These are phyloP conservation scores for Eragrostis tef DNA, from an alignment of 202 grass and related monocot species.

Conservation along the genomic window DNA sequence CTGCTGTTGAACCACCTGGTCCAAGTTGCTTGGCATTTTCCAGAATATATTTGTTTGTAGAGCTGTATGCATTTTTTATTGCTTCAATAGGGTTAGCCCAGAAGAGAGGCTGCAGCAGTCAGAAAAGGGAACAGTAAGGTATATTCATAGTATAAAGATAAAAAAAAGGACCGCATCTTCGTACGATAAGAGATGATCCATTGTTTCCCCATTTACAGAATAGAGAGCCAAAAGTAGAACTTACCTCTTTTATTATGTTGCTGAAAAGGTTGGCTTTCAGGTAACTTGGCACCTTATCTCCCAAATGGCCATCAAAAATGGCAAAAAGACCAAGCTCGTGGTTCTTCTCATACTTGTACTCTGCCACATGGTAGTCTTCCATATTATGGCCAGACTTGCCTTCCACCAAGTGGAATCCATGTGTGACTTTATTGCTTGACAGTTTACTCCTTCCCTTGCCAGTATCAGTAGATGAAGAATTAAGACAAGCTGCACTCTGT, in stretches of 20 bases:
- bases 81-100: slow-evolving; percentile 68
- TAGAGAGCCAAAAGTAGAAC: slow-evolving; percentile 17
- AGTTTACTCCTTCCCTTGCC: slow-evolving; percentile 94
- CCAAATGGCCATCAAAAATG: slow-evolving; percentile 99
- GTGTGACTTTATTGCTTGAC: slow-evolving; percentile 81
- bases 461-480: slow-evolving; percentile 73
- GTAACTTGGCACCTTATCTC: slow-evolving; percentile 89
- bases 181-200: neutral
- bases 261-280: slow-evolving; percentile 89
- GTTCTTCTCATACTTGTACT: slow-evolving; percentile 80
- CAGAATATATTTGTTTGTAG: slow-evolving; percentile 92
- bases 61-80: slow-evolving; percentile 82
- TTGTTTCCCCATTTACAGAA: slow-evolving; percentile 15
- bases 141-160: slow-evolving; percentile 2
- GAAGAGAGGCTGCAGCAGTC: slow-evolving; percentile 66
- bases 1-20: slow-evolving; percentile 96
- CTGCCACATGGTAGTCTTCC: slow-evolving; percentile 97
- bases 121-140: slow-evolving; percentile 26
- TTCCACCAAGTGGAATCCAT: slow-evolving; percentile 97
- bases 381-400: slow-evolving; percentile 99
- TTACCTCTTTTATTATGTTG: slow-evolving; percentile 89
- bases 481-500: slow-evolving; percentile 75
- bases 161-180: neutral
- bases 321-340: slow-evolving; percentile 94
- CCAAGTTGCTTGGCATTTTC: slow-evolving; percentile 88